Evolutionary conservation across 1,284 basidiomycete species (phyloP).

Genomic region (Cryptococcus sp.): DNA sequence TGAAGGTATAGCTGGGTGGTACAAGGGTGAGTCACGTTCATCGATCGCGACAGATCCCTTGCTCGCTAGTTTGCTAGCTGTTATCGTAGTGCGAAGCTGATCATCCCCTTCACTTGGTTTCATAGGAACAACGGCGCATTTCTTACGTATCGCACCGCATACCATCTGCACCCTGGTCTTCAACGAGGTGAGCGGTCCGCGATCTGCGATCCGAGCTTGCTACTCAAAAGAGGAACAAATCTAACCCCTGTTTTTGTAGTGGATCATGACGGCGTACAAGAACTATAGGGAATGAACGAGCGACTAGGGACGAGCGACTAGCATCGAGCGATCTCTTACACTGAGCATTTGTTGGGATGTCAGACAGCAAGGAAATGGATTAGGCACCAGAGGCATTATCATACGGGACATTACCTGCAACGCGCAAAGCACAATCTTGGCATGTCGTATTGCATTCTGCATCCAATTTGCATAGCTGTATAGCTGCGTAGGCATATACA

Average conservation of each 20-base stretch:
- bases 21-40: slow-evolving; percentile 66
- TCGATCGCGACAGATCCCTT: too few relatives aligned
- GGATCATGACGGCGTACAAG: slow-evolving; percentile 72
- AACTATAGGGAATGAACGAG: slow-evolving; percentile 17
- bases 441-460: too few relatives aligned
- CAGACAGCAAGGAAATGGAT: too few relatives aligned
- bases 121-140: slow-evolving; percentile 84
- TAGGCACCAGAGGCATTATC: too few relatives aligned
- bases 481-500: too few relatives aligned
- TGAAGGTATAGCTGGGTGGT: slow-evolving; percentile 88
- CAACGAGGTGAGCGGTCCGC: slow-evolving; percentile 61
- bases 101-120: background rate
- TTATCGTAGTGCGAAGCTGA: too few relatives aligned
- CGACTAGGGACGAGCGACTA: background rate
- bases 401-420: too few relatives aligned
- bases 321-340: background rate
- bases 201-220: slow-evolving; percentile 3
- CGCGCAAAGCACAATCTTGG: too few relatives aligned
- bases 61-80: too few relatives aligned
- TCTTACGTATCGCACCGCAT: slow-evolving; percentile 87
- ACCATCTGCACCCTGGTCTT: slow-evolving; percentile 82
- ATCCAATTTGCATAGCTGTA: too few relatives aligned
- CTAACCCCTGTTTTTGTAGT: slow-evolving; percentile 25
- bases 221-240: background rate
- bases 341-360: background rate